Evolutionary conservation across 768 basidiomycete species (phyloP), one percentile per base, ranked within the genome.

Genomic region (Termitomyces titanicus): DNA sequence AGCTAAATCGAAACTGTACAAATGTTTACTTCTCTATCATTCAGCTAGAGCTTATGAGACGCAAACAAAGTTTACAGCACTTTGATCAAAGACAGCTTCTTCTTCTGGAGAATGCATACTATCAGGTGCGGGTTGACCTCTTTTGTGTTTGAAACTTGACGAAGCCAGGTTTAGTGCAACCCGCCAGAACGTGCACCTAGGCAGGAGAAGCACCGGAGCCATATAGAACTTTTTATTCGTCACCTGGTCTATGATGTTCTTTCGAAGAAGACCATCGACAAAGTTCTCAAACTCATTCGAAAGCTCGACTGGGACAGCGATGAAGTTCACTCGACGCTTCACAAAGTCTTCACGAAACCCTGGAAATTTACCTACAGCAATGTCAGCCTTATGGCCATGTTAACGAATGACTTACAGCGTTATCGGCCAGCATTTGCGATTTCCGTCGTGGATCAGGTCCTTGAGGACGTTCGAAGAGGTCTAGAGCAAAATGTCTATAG

Each of bases 291-390:
- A 70, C 81, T 97, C 22, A 71, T 98, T 33, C 86, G 97, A 46
- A 98, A 96, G 71, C 79, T 98, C 44, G 88, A 98, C 64, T 99
- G 97, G 97, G 92, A 96, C n/a, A 85, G 92, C 66, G 68, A 73
- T 7, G 57, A 71, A 22, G 75, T 89, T 29, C 79, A 81, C 37
- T 78, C 78, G 25, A 82, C 81, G 22, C 76, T 98, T 7, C 85
- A 88, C 73, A 91, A 92, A 66, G 83, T 92, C 38, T 99, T 99
- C 74, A 92, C 91, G n/a, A 96, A 97, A 64, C 90, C 96, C 2
- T 97, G 96, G 94, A 98, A 98, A 68, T 82, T 98, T 72, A 96
- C 94, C 65, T 98, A 88, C 66, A 80, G 86, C 56, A 96, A 92
- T 64, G 84, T 99, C 63, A 82, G 86, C 53, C 78, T 97, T 27